Percentiles rank a stretch among this genome's conserved stretches.
phyloP scores from a whole-genome alignment of 257 asterid genomes.

The Nicotiana obtusifolia region DNA sequence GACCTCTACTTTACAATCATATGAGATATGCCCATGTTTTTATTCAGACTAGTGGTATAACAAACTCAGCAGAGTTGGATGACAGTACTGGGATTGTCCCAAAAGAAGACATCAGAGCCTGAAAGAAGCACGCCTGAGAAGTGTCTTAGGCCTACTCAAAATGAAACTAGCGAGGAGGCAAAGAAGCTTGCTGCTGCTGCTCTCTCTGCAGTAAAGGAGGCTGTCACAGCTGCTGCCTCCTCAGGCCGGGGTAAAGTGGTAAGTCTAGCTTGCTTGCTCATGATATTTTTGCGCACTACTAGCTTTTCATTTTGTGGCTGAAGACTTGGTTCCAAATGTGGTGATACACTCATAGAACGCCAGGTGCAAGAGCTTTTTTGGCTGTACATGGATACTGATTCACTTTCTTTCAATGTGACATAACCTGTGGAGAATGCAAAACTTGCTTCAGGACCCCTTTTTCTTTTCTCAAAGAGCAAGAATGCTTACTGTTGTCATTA shows the following conservation, averaged over 20 bases:
- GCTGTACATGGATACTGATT: background rate
- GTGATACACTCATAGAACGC: background rate
- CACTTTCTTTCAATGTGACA: background rate
- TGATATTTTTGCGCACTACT: background rate
- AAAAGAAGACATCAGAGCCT: slow-evolving; percentile 41
- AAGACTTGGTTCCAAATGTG: background rate
- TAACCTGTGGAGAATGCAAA: background rate
- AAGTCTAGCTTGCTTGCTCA: background rate
- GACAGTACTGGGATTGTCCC: slow-evolving; percentile 68
- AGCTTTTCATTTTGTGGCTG: background rate
- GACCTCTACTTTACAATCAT: slow-evolving; percentile 7
- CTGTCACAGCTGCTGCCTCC: slow-evolving; percentile 41
- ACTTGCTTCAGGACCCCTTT: background rate
- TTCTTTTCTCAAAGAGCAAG: background rate
- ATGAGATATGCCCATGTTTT: slow-evolving; percentile 10
- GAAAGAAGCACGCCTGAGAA: slow-evolving; percentile 33
- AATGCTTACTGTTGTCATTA: background rate
- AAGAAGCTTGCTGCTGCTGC: slow-evolving; percentile 90
- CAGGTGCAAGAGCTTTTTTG: background rate
- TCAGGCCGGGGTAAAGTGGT: slow-evolving; percentile 61
- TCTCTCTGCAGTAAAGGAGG: slow-evolving; percentile 78
- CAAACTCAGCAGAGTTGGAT: slow-evolving; percentile 56
- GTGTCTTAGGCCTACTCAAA: slow-evolving; percentile 18
- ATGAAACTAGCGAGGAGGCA: slow-evolving; percentile 51
- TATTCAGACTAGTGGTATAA: background rate